Conservation (phyloP, 495 filamentous ascomycete species). For the Aspergillus olivimuriae region DNA sequence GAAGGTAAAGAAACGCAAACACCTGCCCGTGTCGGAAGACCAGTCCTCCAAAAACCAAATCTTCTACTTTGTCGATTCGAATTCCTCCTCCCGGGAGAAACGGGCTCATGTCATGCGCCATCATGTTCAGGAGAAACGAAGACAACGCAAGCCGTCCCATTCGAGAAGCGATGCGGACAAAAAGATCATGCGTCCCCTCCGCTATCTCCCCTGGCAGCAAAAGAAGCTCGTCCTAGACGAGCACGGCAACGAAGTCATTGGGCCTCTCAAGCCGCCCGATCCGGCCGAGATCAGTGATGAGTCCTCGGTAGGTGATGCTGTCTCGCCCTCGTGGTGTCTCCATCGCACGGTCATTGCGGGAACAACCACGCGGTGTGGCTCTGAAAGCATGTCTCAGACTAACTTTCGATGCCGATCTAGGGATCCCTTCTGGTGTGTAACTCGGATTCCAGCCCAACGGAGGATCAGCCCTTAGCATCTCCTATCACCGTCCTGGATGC, state of each 20-base stretch:
- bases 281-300: neutral
- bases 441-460: too few relatives aligned
- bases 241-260: neutral
- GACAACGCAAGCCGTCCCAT: slow-evolving; percentile 23
- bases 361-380: neutral
- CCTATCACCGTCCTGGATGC: slow-evolving; percentile 26
- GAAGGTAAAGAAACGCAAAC: slow-evolving; percentile 23
- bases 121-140: slow-evolving; percentile 41
- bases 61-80: slow-evolving; percentile 42
- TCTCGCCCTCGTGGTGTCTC: too few relatives aligned
- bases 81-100: slow-evolving; percentile 40
- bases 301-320: slow-evolving; percentile 1
- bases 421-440: too few relatives aligned
- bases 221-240: slow-evolving; percentile 9
- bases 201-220: slow-evolving; percentile 21
- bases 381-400: too few relatives aligned
- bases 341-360: too few relatives aligned
- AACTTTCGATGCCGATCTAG: slow-evolving; percentile 10
- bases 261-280: neutral
- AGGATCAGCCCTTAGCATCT: slow-evolving; percentile 11
- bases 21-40: slow-evolving; percentile 13
- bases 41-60: slow-evolving; percentile 24
- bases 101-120: slow-evolving; percentile 46
- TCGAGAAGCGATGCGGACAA: slow-evolving; percentile 12
- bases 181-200: slow-evolving; percentile 13